phyloP scores from a whole-genome alignment of 768 basidiomycete genomes.

The Leccinum olivaceopallidum region DNA sequence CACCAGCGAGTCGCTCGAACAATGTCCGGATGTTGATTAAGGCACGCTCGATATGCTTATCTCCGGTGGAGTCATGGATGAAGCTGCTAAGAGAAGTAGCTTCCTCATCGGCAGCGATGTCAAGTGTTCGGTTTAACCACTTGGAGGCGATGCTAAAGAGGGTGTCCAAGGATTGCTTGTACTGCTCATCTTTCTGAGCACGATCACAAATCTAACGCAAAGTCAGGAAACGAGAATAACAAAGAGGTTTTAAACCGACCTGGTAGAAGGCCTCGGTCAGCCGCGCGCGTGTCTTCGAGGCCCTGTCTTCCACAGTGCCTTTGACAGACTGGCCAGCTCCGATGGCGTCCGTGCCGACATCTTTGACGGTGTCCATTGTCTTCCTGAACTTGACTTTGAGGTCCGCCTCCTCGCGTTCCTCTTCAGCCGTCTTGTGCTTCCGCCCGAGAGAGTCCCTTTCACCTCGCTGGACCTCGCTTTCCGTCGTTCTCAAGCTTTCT shows the following conservation, averaged over 20 bases:
- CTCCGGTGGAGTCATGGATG: constrained; percentile 61
- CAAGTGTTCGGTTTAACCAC: constrained; percentile 53
- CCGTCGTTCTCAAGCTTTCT: constrained; percentile 51
- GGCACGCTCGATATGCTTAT: constrained; percentile 59
- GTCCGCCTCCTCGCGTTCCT: constrained; percentile 43
- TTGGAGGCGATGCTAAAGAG: constrained; percentile 58
- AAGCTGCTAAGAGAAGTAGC: constrained; percentile 52
- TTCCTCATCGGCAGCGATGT: constrained; percentile 46
- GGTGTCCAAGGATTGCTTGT: constrained; percentile 55
- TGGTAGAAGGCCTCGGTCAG: constrained; percentile 54
- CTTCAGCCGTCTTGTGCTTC: constrained; percentile 47
- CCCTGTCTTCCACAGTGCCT: constrained; percentile 43
- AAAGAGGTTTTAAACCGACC: constrained; percentile 32
- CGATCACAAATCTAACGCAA: constrained; percentile 56
- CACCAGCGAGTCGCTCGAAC: constrained; percentile 54
- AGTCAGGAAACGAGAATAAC: not conserved
- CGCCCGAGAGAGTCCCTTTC: constrained; percentile 59
- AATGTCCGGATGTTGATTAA: constrained; percentile 40
- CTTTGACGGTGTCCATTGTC: constrained; percentile 66
- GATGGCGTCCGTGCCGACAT: constrained; percentile 55
- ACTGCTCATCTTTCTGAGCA: constrained; percentile 60
- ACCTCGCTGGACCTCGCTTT: constrained; percentile 59
- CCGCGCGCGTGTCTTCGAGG: constrained; percentile 41
- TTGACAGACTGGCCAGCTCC: constrained; percentile 49
- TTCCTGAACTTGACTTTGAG: constrained; percentile 59